These are phyloP conservation scores for Exserohilum turcica DNA, from an alignment of 2,329 filamentous ascomycete genomes.

Conservation along the genomic window DNA sequence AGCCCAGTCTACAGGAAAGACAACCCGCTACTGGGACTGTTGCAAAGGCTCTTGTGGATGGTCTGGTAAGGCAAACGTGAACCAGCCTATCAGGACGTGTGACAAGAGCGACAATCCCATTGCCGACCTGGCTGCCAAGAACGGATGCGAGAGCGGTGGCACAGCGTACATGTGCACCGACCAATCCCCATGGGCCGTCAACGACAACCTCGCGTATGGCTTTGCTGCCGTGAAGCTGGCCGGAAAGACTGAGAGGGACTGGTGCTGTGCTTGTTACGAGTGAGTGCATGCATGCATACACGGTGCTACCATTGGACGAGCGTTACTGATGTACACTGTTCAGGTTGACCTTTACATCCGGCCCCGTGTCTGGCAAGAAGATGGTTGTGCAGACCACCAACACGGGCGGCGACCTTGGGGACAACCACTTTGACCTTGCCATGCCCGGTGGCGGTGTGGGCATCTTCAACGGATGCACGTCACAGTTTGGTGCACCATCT, in stretches of 20 bases:
- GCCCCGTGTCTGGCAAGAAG: slow-evolving; percentile 61
- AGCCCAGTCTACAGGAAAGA: slow-evolving; percentile 38
- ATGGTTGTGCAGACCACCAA: slow-evolving; percentile 70
- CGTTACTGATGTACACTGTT: slow-evolving; percentile 5
- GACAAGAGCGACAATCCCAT: slow-evolving; percentile 62
- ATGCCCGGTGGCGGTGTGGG: slow-evolving; percentile 47
- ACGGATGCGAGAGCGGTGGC: slow-evolving; percentile 62
- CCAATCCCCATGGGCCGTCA: slow-evolving; percentile 67
- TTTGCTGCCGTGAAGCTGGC: slow-evolving; percentile 66
- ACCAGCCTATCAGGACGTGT: slow-evolving; percentile 60
- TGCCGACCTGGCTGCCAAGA: slow-evolving; percentile 55
- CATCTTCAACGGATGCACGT: slow-evolving; percentile 43
- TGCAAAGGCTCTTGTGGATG: slow-evolving; percentile 71
- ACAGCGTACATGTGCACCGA: slow-evolving; percentile 63
- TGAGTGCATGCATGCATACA: slow-evolving; percentile 13
- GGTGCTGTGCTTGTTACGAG: slow-evolving; percentile 71
- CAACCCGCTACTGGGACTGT: slow-evolving; percentile 61
- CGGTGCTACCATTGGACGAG: neutral
- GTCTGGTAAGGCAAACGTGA: slow-evolving; percentile 62
- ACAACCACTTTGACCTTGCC: slow-evolving; percentile 47
- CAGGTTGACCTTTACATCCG: slow-evolving; percentile 62
- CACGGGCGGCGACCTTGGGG: slow-evolving; percentile 54
- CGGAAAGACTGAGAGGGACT: slow-evolving; percentile 59
- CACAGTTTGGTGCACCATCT: slow-evolving; percentile 40
- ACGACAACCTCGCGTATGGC: slow-evolving; percentile 64